Base-by-base conservation (phyloP, 768 basidiomycete species). In the Lactifluus pinguis region DNA sequence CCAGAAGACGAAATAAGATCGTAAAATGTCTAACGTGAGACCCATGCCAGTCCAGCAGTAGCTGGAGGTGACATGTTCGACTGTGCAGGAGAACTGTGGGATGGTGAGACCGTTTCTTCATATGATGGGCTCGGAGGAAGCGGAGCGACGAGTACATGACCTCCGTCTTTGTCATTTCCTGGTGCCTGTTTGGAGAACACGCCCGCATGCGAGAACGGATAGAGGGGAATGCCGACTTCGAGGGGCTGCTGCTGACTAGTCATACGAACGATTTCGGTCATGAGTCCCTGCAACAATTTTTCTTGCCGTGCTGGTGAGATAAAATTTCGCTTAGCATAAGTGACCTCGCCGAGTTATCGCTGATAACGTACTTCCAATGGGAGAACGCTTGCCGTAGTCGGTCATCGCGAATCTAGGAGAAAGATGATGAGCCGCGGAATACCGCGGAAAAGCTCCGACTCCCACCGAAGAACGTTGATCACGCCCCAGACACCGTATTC, bases 401-500 rank as follows among this genome's bases (percentile, higher is more conserved):
- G 90, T 75, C 89, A 93, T 90, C 0, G 91, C 91, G 67, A 85
- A 86, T 62, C 90, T 91, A 67, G 1, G 3, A 11, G 87, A 87
- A 67, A 9, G 25, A n/a, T 53, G 11, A 63, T 53, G 11, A 63
- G 56, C 38, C 42, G 49, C 36, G n/a, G 36, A 30, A 34, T 21
- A 53, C 3, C 17, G 6, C 30, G 30, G 3, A 53, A 5, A 42
- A 6, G 38, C 7, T 32, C 48, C 21, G 52, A n/a, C 62, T 79
- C 39, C 66, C 66, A 87, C 89, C 89, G 79, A 51, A 92, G 74
- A 2, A 88, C 80, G 64, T 93, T 92, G 69, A 93, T 92, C 72
- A 92, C 89, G 0, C 87, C 87, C 90, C 91, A 93, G 10, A 87
- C 85, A 1, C 83, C 83, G 34, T 86, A 82, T 71, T 93, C 90